A percentile compares a stretch with the other conserved stretches of the same genome.
Evolutionary conservation across 192 early-diverging fungal species (phyloP).

Genomic region (Linderina pennispora): DNA sequence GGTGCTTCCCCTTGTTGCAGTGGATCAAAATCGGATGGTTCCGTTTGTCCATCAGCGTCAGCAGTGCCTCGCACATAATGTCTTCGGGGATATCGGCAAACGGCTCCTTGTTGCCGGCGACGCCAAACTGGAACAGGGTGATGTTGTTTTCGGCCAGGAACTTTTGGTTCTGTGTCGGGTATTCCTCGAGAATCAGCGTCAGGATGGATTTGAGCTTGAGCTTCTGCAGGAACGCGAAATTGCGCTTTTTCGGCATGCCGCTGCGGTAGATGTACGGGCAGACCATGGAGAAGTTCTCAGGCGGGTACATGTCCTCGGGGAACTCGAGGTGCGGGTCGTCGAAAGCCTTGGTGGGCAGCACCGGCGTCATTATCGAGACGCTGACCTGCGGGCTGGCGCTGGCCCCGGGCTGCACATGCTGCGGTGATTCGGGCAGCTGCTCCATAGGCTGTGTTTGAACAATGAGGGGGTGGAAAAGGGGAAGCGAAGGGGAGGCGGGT

Average conservation of each 20-base stretch:
- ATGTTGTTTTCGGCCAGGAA: conserved; percentile 78
- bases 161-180: conserved; percentile 79
- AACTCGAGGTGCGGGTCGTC: conserved; percentile 5
- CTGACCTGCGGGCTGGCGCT: conserved; percentile 15
- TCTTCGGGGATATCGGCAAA: conserved; percentile 48
- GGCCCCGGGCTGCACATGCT: too few species aligned
- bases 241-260: conserved; percentile 89
- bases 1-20: conserved; percentile 98
- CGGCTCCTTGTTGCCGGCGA: conserved; percentile 85
- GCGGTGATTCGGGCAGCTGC: too few species aligned
- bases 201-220: conserved; percentile 83
- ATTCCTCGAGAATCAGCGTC: conserved; percentile 91
- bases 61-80: conserved; percentile 29
- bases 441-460: too few species aligned
- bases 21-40: conserved; percentile 89
- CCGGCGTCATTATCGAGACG: conserved; percentile 23
- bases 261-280: conserved; percentile 89
- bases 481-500: too few species aligned
- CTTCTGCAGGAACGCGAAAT: conserved; percentile 84
- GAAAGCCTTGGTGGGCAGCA: background rate
- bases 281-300: conserved; percentile 96
- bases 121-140: conserved; percentile 78
- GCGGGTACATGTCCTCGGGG: conserved; percentile 68
- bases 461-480: too few species aligned
- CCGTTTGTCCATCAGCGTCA: conserved; percentile 47